phyloP scores from a whole-genome alignment of 2,329 filamentous ascomycete genomes.

The Ophiocordyceps camponoti-saundersi region DNA sequence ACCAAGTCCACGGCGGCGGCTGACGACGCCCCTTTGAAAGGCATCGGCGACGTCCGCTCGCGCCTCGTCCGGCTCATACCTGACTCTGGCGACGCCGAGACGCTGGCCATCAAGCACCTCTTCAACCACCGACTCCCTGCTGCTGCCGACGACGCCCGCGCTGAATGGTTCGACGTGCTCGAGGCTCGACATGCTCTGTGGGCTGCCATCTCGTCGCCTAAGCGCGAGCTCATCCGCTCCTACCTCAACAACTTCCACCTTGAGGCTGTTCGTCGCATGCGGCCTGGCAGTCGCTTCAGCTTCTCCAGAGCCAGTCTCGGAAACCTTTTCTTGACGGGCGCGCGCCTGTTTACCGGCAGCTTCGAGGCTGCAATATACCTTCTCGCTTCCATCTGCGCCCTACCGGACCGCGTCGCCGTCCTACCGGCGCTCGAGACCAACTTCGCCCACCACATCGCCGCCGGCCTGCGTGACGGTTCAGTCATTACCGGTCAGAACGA shows the following conservation, averaged over 20 bases:
- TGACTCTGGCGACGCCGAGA: slow-evolving; percentile 40
- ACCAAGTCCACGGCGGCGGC: slow-evolving; percentile 14
- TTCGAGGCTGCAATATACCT: slow-evolving; percentile 90
- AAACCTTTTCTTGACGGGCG: slow-evolving; percentile 69
- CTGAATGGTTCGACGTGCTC: slow-evolving; percentile 79
- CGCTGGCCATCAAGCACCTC: slow-evolving; percentile 58
- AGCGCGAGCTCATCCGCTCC: slow-evolving; percentile 61
- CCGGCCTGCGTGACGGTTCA: slow-evolving; percentile 57
- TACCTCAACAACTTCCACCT: slow-evolving; percentile 62
- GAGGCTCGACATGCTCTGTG: slow-evolving; percentile 68
- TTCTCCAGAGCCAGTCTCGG: slow-evolving; percentile 62
- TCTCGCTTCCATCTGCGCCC: slow-evolving; percentile 70
- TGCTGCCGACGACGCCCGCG: slow-evolving; percentile 40
- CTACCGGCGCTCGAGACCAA: slow-evolving; percentile 89
- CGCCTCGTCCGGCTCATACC: slow-evolving; percentile 85
- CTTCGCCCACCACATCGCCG: slow-evolving; percentile 88
- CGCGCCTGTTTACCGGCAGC: slow-evolving; percentile 76
- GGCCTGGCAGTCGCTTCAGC: slow-evolving; percentile 59
- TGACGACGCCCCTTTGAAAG: slow-evolving; percentile 14
- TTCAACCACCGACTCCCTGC: slow-evolving; percentile 73
- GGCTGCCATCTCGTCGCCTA: slow-evolving; percentile 50
- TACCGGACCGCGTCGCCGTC: slow-evolving; percentile 59
- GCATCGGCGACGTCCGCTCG: slow-evolving; percentile 29
- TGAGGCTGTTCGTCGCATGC: slow-evolving; percentile 60
- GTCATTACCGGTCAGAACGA: slow-evolving; percentile 83